Evolutionary conservation across 345 rosid species (phyloP).

Genomic region (Adansonia digitata): DNA sequence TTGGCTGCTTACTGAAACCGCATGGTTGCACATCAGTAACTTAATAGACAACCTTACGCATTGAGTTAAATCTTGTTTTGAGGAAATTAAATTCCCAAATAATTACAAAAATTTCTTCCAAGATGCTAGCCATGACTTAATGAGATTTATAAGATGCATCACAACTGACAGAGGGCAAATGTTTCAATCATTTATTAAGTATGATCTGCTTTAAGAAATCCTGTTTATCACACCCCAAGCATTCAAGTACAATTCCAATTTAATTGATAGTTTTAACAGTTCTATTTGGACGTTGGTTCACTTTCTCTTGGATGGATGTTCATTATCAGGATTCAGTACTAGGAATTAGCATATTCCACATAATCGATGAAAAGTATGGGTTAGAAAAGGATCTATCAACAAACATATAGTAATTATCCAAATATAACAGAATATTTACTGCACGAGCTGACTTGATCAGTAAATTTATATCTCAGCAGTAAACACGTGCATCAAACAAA

Average conservation of each 20-base stretch:
- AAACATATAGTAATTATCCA: neutral
- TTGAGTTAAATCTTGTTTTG: neutral
- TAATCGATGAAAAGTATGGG: neutral
- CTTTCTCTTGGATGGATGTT: neutral
- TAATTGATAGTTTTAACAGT: neutral
- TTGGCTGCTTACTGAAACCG: neutral
- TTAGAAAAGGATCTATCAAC: neutral
- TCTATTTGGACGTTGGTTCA: neutral
- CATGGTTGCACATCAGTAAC: neutral
- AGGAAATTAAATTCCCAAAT: neutral
- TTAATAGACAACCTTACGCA: neutral
- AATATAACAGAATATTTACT: neutral
- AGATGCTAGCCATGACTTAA: neutral
- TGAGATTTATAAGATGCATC: neutral
- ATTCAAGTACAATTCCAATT: neutral
- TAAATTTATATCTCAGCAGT: neutral
- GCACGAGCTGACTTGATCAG: neutral
- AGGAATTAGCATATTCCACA: neutral
- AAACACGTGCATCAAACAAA: neutral
- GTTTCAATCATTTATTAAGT: neutral
- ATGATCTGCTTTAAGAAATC: neutral
- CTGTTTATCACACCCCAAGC: neutral
- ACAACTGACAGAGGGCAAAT: neutral
- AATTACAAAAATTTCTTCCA: conserved; percentile 1
- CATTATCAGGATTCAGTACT: neutral